These are phyloP conservation scores for Metarhizium sp. DNA, from an alignment of 2,329 filamentous ascomycete species.

Conservation along the genomic window DNA sequence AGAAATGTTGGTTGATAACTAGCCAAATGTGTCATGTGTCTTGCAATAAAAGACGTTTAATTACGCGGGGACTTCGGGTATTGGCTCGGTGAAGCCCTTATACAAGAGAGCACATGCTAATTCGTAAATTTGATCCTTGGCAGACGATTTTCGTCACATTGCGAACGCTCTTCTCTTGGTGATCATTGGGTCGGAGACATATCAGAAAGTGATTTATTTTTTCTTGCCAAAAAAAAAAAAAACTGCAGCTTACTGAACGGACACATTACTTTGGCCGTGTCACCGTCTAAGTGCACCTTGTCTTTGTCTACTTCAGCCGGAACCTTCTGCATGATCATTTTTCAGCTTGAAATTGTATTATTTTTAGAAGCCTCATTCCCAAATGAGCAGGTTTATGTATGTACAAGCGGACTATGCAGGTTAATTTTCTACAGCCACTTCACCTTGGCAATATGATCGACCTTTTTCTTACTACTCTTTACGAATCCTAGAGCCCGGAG, in stretches of 20 bases:
- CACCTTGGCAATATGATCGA: slow-evolving; percentile 85
- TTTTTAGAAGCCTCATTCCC: not conserved
- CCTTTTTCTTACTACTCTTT: slow-evolving; percentile 83
- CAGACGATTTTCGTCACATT: not conserved
- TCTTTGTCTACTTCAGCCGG: no score
- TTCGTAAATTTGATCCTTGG: not conserved
- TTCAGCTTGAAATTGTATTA: not conserved
- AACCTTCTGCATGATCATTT: no score
- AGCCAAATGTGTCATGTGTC: not conserved
- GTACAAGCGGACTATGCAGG: not conserved
- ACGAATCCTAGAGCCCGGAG: slow-evolving; percentile 78
- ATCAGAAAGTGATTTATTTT: no score
- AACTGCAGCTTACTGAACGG: no score
- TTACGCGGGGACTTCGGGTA: not conserved
- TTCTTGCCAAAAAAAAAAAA: no score
- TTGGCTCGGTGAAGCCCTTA: not conserved
- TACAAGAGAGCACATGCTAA: not conserved
- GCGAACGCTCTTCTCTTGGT: not conserved
- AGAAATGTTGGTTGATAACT: not conserved
- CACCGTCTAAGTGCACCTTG: no score
- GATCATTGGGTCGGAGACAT: not conserved
- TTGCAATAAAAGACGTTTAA: not conserved
- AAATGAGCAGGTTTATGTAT: no score
- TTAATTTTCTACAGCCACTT: slow-evolving; percentile 51
- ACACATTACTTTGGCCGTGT: not conserved